Conservation (phyloP, 176 grass and related monocot genomes). For the Cocos nucifera region DNA sequence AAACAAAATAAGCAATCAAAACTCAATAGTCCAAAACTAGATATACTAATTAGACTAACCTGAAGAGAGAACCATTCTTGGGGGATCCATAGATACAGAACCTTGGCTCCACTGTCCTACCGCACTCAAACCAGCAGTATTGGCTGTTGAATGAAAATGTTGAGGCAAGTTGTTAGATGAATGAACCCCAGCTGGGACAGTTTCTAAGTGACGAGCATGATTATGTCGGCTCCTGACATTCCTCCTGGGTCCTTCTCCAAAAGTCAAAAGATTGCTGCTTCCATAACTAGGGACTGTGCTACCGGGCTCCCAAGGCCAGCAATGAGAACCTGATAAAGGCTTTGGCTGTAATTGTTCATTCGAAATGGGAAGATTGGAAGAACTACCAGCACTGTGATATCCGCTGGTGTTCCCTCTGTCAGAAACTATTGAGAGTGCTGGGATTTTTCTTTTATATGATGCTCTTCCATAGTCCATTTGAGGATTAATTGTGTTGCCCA, state of each 20-base stretch:
- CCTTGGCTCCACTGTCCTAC: constrained; percentile 21
- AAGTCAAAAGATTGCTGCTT: constrained; percentile 17
- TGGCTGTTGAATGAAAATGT: constrained; percentile 21
- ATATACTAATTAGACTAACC: constrained; percentile 19
- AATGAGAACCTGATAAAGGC: constrained; percentile 15
- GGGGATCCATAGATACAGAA: constrained; percentile 16
- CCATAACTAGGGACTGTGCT: constrained; percentile 27
- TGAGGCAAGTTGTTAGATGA: constrained; percentile 2
- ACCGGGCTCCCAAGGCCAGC: constrained; percentile 23
- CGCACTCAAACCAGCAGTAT: constrained; percentile 10
- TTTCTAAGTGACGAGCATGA: constrained; percentile 18
- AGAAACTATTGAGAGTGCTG: constrained; percentile 6
- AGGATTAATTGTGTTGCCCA: neutral
- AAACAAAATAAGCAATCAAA: constrained; percentile 10
- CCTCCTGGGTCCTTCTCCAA: constrained; percentile 41
- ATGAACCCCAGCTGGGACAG: constrained; percentile 15
- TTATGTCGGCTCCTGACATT: constrained; percentile 49
- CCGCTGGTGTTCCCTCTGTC: constrained; percentile 16
- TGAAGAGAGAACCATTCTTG: constrained; percentile 22
- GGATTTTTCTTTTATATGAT: constrained; percentile 36
- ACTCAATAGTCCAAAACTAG: neutral
- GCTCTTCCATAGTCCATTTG: constrained; percentile 23
- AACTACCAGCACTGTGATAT: constrained; percentile 42
- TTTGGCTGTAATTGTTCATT: constrained; percentile 25
- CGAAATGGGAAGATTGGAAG: constrained; percentile 27